These are phyloP conservation scores for Aspergillus ruber DNA, from an alignment of 2,329 filamentous ascomycete species.

Conservation along the genomic window DNA sequence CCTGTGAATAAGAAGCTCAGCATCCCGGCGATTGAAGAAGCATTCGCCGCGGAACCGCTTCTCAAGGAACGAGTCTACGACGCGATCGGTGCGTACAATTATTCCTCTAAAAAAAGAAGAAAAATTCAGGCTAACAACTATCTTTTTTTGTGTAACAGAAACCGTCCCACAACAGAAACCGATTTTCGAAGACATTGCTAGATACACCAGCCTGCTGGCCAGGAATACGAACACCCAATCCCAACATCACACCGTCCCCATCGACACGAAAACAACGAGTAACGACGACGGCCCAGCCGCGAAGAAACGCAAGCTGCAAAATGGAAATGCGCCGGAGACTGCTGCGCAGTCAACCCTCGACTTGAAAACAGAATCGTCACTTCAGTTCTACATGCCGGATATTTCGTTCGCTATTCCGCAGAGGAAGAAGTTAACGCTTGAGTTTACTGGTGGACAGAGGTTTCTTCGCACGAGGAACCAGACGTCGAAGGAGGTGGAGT, in stretches of 20 bases:
- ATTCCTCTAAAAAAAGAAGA: not conserved
- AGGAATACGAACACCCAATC: conserved; percentile 21
- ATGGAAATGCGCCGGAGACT: conserved; percentile 24
- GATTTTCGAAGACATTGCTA: conserved; percentile 46
- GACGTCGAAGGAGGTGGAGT: conserved; percentile 47
- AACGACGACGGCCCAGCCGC: conserved; percentile 28
- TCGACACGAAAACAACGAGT: not conserved
- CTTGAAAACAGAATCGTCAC: conserved; percentile 26
- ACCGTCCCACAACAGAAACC: conserved; percentile 31
- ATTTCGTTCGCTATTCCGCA: conserved; percentile 57
- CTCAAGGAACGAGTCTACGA: conserved; percentile 38
- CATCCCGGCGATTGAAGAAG: conserved; percentile 33
- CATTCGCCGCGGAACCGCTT: conserved; percentile 33
- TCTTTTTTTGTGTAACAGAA: conserved; percentile 17
- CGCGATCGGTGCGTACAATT: conserved; percentile 34
- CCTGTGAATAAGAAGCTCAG: conserved; percentile 9
- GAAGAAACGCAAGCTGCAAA: conserved; percentile 47
- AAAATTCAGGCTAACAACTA: not conserved
- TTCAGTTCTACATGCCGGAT: conserved; percentile 46
- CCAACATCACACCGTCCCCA: not conserved
- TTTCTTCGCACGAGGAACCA: conserved; percentile 47
- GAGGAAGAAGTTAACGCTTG: conserved; percentile 57
- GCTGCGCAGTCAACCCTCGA: conserved; percentile 19
- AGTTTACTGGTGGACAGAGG: conserved; percentile 43
- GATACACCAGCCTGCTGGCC: conserved; percentile 36